These are phyloP conservation scores for Cairneyella variabilis DNA, from an alignment of 495 filamentous ascomycete species.

Conservation along the genomic window DNA sequence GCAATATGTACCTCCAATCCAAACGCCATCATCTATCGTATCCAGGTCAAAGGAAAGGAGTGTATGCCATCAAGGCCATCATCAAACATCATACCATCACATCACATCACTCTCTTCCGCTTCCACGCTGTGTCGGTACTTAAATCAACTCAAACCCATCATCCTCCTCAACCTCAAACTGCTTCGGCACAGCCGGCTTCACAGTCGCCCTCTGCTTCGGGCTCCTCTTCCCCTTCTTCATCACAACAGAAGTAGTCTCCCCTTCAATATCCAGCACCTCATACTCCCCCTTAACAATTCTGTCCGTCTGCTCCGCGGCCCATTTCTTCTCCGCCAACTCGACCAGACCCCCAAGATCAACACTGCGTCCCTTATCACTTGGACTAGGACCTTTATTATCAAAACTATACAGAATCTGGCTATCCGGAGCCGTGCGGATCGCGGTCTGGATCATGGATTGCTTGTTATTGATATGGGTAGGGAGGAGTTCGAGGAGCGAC, in stretches of 20 bases:
- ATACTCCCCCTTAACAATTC: constrained; percentile 25
- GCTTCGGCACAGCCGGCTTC: neutral
- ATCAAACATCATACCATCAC: neutral
- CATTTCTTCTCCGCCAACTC: constrained; percentile 26
- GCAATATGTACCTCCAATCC: neutral
- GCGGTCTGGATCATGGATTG: constrained; percentile 19
- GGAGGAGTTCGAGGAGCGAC: constrained; percentile 26
- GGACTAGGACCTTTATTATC: constrained; percentile 22
- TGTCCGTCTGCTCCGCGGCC: constrained; percentile 20
- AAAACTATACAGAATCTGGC: constrained; percentile 20
- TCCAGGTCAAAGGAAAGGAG: neutral
- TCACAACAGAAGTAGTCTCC: constrained; percentile 8
- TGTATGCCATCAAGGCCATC: neutral
- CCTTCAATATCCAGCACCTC: constrained; percentile 26
- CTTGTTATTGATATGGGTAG: constrained; percentile 22
- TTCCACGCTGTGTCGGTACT: neutral
- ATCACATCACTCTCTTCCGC: no score
- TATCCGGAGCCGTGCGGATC: constrained; percentile 8
- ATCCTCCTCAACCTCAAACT: constrained; percentile 18
- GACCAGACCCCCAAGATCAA: constrained; percentile 21
- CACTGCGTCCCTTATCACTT: constrained; percentile 12
- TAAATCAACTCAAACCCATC: constrained; percentile 26
- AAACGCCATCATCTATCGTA: constrained; percentile 11
- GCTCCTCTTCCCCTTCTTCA: constrained; percentile 15
- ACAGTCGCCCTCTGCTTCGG: constrained; percentile 22